Evolutionary conservation across 768 basidiomycete genomes (phyloP).

Genomic region (Rhizopogon roseolus): DNA sequence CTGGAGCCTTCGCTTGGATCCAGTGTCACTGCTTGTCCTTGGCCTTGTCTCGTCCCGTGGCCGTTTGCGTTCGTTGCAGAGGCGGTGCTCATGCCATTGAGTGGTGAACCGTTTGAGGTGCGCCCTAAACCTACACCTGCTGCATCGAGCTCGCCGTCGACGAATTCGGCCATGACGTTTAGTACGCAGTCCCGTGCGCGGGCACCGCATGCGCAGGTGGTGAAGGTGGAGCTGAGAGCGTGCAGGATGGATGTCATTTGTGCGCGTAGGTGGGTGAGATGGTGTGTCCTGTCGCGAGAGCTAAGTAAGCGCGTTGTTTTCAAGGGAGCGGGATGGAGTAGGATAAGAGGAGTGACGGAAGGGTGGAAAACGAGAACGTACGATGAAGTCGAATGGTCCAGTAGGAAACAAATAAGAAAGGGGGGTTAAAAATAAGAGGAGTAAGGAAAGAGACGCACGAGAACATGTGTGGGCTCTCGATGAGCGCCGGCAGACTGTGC

Average conservation of each 20-base stretch:
- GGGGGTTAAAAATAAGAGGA: slow-evolving; percentile 6
- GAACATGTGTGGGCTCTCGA: slow-evolving; percentile 52
- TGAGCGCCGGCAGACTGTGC: slow-evolving; percentile 67
- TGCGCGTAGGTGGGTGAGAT: slow-evolving; percentile 48
- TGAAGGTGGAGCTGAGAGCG: slow-evolving; percentile 64
- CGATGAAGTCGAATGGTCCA: background rate
- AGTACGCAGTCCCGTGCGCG: slow-evolving; percentile 59
- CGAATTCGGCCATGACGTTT: slow-evolving; percentile 60
- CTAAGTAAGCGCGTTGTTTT: background rate
- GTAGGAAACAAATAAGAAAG: slow-evolving; percentile 4
- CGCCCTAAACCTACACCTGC: slow-evolving; percentile 9
- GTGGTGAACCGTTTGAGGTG: too few relatives aligned
- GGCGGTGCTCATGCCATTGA: background rate
- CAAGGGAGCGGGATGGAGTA: background rate
- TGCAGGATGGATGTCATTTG: slow-evolving; percentile 72
- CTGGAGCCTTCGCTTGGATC: background rate
- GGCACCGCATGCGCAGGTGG: slow-evolving; percentile 70
- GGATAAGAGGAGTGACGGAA: background rate
- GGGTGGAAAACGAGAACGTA: background rate
- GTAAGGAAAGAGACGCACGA: slow-evolving; percentile 39
- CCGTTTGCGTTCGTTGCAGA: background rate
- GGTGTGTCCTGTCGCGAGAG: slow-evolving; percentile 32
- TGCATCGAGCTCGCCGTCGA: slow-evolving; percentile 33
- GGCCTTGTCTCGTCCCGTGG: background rate
- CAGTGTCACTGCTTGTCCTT: background rate